phyloP scores from a whole-genome alignment of 495 filamentous ascomycete species.

The Lindgomyces ingoldianus region DNA sequence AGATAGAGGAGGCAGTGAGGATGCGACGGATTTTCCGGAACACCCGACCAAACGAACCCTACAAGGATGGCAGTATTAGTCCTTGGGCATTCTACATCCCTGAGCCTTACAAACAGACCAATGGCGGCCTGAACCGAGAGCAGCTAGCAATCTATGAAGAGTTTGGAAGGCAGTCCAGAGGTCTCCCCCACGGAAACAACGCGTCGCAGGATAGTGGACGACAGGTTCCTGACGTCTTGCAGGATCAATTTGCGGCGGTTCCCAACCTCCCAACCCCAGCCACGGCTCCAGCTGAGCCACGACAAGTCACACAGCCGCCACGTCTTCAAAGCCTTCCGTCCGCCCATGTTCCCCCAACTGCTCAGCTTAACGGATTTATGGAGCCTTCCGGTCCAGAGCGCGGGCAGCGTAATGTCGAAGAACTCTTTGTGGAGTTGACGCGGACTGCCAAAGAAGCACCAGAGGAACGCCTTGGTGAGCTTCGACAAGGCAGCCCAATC shows the following conservation, averaged over 20 bases:
- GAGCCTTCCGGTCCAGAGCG: conserved; percentile 55
- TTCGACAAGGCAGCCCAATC: conserved; percentile 46
- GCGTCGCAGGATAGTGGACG: conserved; percentile 60
- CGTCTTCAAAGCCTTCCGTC: conserved; percentile 42
- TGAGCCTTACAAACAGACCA: conserved; percentile 79
- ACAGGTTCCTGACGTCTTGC: conserved; percentile 72
- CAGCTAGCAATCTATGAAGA: conserved; percentile 96
- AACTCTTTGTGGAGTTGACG: conserved; percentile 69
- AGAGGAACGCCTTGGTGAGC: conserved; percentile 69
- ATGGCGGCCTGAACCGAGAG: conserved; percentile 80
- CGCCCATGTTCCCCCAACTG: conserved; percentile 44
- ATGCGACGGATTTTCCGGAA: conserved; percentile 69
- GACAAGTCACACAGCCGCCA: conserved; percentile 62
- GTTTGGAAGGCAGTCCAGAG: conserved; percentile 79
- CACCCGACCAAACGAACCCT: conserved; percentile 74
- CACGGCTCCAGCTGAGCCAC: conserved; percentile 73
- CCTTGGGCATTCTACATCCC: conserved; percentile 88
- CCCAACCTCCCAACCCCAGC: conserved; percentile 77
- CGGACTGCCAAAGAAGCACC: conserved; percentile 62
- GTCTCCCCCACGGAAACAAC: conserved; percentile 58
- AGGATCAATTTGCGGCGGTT: conserved; percentile 77
- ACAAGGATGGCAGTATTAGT: conserved; percentile 72
- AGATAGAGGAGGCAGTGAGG: conserved; percentile 75
- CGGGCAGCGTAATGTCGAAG: conserved; percentile 62
- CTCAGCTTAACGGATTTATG: conserved; percentile 65